These are phyloP conservation scores for Pleurotus pulmonarius DNA, from an alignment of 768 basidiomycete species.

Conservation along the genomic window DNA sequence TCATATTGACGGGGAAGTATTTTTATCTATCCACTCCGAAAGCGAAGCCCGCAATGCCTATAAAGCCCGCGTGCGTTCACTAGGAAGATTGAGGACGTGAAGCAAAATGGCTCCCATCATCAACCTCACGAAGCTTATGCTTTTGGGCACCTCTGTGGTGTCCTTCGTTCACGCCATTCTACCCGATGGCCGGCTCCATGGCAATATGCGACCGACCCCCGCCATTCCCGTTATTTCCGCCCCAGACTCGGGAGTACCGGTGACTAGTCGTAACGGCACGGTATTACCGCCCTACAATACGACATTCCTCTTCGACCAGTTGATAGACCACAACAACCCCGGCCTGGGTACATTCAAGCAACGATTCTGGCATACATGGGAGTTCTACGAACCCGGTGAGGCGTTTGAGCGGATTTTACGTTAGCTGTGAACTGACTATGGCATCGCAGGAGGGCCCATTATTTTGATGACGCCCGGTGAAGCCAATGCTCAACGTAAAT, in stretches of 20 bases:
- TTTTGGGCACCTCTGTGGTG: conserved; percentile 16
- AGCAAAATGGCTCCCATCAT: conserved; percentile 7
- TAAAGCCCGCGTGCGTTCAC: too few species aligned
- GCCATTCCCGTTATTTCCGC: conserved; percentile 28
- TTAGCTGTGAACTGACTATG: not conserved
- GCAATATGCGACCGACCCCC: conserved; percentile 37
- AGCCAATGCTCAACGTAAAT: conserved; percentile 45
- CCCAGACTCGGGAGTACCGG: conserved; percentile 23
- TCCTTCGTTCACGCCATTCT: conserved; percentile 21
- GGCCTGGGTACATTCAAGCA: conserved; percentile 72
- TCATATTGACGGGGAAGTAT: not conserved
- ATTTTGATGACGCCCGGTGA: conserved; percentile 69
- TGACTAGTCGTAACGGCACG: conserved; percentile 40
- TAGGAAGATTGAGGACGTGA: not conserved
- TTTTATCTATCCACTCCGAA: conserved; percentile 1
- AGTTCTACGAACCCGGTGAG: conserved; percentile 56
- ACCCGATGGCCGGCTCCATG: conserved; percentile 37
- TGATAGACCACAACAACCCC: conserved; percentile 54
- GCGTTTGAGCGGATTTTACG: not conserved
- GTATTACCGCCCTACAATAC: conserved; percentile 40
- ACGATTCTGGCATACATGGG: conserved; percentile 67
- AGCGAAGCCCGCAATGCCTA: not conserved
- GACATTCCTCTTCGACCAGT: conserved; percentile 53
- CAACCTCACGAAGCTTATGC: conserved; percentile 17
- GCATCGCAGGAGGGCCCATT: conserved; percentile 48